Base-by-base conservation (phyloP, 129 eudicot genomes). In the Escallonia herrerae region DNA sequence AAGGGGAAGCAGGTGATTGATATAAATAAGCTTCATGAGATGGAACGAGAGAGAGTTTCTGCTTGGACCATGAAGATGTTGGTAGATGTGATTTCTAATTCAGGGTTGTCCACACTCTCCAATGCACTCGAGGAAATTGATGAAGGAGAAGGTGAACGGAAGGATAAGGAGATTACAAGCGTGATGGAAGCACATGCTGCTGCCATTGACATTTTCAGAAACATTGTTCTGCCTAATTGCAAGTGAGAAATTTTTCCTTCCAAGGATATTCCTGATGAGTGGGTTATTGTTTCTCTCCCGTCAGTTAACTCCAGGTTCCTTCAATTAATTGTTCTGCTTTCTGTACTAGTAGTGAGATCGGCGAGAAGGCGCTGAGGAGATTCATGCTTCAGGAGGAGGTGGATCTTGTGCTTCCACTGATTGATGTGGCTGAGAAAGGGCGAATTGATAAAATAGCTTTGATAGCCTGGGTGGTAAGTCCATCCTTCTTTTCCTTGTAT, bases 121-220 rank as follows among this genome's bases (percentile, higher is more conserved):
- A 68, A 74, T 51, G 74, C 66, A 5, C 77, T 88, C 59, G 96
- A 86, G 53, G 88, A 85, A 64, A 84, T 83, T 56, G 79, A 79
- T 12, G 84, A 69, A 55, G 84, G 84, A 50, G 71, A 76, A 48
- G 79, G 74, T 61, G 98, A 81, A 62, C 83, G 81, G 67, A 48
- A 76, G 6, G 95, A 77, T 56, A 82, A 83, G 63, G 95, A 88
- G 80, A 93, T 93, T 5, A 81, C 82, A 2, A 88, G 56, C 61
- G 98, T 88, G 76, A 83, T 81, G 87, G 96, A 85, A 72, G 98
- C 98, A 50, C 83, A 79, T 61, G 98, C 96, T 33, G 90, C 98
- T 68, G 96, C 98, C 3, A 80, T 83, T 83, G 83, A 80, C 72
- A 80, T 93, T 51, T 93, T 85, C 71, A 58, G 79, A 59, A 93